phyloP scores from a whole-genome alignment of 805 yeast species.

The Myxozyma neglecta region DNA sequence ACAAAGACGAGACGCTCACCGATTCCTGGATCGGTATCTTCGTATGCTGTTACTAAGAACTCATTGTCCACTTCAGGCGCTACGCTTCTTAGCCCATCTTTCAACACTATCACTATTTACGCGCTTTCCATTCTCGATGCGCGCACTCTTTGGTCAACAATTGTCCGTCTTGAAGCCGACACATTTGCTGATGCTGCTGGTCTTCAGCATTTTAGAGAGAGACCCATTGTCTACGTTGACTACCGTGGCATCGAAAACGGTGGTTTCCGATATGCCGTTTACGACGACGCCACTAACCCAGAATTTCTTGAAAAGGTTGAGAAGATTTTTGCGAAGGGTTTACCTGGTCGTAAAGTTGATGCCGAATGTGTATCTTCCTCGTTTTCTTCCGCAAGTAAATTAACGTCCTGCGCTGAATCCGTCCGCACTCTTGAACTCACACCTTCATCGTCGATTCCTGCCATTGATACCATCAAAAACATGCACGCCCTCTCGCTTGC shows the following conservation, averaged over 20 bases:
- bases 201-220: constrained; percentile 22
- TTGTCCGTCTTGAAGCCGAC: constrained; percentile 21
- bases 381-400: constrained; percentile 10
- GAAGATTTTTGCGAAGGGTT: neutral
- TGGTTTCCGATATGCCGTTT: constrained; percentile 23
- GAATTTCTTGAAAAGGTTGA: constrained; percentile 8
- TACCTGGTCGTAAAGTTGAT: constrained; percentile 9
- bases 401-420: constrained; percentile 9
- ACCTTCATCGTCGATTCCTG: constrained; percentile 1
- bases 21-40: neutral
- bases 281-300: neutral
- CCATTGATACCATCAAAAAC: constrained; percentile 20
- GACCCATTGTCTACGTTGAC: constrained; percentile 27
- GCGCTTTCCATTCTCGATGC: constrained; percentile 26
- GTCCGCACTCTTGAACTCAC: constrained; percentile 16
- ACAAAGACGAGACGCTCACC: neutral
- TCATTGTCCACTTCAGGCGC: constrained; percentile 29
- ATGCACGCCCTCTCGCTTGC: constrained; percentile 14
- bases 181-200: constrained; percentile 2
- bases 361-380: constrained; percentile 4
- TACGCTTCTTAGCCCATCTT: constrained; percentile 23
- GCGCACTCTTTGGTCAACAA: constrained; percentile 30
- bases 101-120: constrained; percentile 26
- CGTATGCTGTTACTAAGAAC: constrained; percentile 24
- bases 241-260: constrained; percentile 29